Percentiles rank a stretch among this genome's conserved stretches.
These are phyloP conservation scores for Drechslerella stenobrocha DNA, from an alignment of 2,329 filamentous ascomycete genomes.

Conservation along the genomic window DNA sequence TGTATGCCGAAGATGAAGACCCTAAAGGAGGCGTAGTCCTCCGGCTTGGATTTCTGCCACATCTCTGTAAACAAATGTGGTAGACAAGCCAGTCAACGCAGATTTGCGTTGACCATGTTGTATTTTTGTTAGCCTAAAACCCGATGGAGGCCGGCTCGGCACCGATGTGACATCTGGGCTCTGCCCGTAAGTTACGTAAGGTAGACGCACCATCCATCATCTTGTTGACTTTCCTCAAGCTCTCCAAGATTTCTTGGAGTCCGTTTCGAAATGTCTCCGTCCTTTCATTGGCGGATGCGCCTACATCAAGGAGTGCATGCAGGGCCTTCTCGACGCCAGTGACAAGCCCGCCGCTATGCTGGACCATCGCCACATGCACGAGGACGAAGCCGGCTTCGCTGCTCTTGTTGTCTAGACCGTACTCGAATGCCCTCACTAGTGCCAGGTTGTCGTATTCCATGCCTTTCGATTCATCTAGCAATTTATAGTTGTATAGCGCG, in stretches of 20 bases:
- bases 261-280: slow-evolving; percentile 59
- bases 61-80: slow-evolving; percentile 62
- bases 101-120: not conserved
- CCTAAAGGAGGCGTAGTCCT: slow-evolving; percentile 83
- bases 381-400: slow-evolving; percentile 96
- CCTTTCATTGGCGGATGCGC: slow-evolving; percentile 44
- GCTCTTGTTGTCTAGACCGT: slow-evolving; percentile 79
- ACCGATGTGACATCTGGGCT: not conserved
- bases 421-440: slow-evolving; percentile 86
- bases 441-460: slow-evolving; percentile 71
- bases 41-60: slow-evolving; percentile 85
- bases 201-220: slow-evolving; percentile 64
- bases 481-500: slow-evolving; percentile 70
- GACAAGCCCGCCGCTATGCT: slow-evolving; percentile 77
- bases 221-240: slow-evolving; percentile 62
- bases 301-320: slow-evolving; percentile 58
- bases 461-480: slow-evolving; percentile 62
- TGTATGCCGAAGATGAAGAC: slow-evolving; percentile 98
- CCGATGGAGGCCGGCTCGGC: not conserved
- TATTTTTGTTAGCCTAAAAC: slow-evolving; percentile 9
- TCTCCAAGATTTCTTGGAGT: slow-evolving; percentile 59
- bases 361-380: slow-evolving; percentile 94
- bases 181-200: slow-evolving; percentile 2
- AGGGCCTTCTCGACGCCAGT: slow-evolving; percentile 63
- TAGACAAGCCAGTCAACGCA: slow-evolving; percentile 1